Base-by-base conservation (phyloP, 2,329 filamentous ascomycete genomes). In the Cladosporium austrohemisphaericum region DNA sequence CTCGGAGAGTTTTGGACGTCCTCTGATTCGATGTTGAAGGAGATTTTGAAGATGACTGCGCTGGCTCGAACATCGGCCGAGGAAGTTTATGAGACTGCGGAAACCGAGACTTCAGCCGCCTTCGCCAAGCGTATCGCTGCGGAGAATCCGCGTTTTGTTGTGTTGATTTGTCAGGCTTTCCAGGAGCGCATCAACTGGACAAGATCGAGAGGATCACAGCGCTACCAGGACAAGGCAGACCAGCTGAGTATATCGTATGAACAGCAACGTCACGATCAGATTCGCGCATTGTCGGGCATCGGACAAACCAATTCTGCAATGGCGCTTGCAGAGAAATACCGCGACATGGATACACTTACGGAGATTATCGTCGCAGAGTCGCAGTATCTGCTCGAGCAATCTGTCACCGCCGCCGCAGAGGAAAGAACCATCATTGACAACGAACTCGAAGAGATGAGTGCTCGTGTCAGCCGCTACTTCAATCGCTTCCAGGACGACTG, bases 1-100 rank as follows among this genome's bases (percentile, higher is more conserved):
- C 75, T 96, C 7, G 80, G 85, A 0, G 83, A 88, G 52, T 86
- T 91, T 36, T 98, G 93, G 93, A 96, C 91, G 0, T 90, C 88
- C 13, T 81, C 79, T 1, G 62, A 69, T 49, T 70, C 69, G 36
- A 67, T 75, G 25, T 66, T 75, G 37, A 67, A 66, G 41, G 64
- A 68, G 4, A 56, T 62, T 5, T 41, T 62, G 58, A 49, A 63
- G 26, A 63, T 75, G 20, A 60, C 71, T n/a, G 56, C 69, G 18
- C 57, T 71, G 8, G 69, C 71, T 16, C 70, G 72, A 13, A 65
- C 68, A 16, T 56, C 69, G 16, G 66, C 71, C 1, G 61, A 67
- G 20, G 60, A 69, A 32, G 66, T 65, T 48, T 74, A 66, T 49
- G 69, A 71, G 48, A 47, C 44, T 33, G 37, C 50, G 31, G 52